These are phyloP conservation scores for Scutellaria baicalensis DNA, from an alignment of 257 asterid species.

Conservation along the genomic window DNA sequence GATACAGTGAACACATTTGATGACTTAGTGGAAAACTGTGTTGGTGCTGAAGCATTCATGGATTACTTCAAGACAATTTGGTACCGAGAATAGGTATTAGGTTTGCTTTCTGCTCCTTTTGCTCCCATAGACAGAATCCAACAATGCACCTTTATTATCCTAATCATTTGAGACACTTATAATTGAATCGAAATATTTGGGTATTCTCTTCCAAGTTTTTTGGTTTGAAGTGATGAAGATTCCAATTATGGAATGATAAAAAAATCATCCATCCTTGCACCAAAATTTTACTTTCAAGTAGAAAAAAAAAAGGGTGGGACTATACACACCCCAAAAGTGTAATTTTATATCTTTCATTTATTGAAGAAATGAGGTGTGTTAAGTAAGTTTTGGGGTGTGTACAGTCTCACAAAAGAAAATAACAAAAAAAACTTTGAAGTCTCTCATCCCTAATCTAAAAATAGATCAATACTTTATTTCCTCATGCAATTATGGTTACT, in stretches of 20 bases:
- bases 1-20: constrained; percentile 41
- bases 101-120: background rate
- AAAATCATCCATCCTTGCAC: background rate
- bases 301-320: too few relatives aligned
- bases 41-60: constrained; percentile 59
- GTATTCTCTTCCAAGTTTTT: background rate
- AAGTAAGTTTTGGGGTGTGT: too few relatives aligned
- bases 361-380: too few relatives aligned
- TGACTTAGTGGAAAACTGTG: constrained; percentile 44
- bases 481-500: constrained; percentile 10
- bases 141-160: background rate
- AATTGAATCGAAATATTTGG: background rate
- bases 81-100: constrained; percentile 63
- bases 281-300: background rate
- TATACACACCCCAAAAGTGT: too few relatives aligned
- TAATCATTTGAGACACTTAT: too few relatives aligned
- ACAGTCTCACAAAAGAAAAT: too few relatives aligned
- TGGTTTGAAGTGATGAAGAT: background rate
- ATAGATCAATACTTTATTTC: background rate
- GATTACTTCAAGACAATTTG: constrained; percentile 89
- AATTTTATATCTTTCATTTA: too few relatives aligned
- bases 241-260: background rate
- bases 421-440: background rate
- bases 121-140: background rate
- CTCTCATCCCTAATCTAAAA: background rate